Evolutionary conservation across 2,329 filamentous ascomycete species (phyloP).

Genomic region (Aspergillus vadensis): DNA sequence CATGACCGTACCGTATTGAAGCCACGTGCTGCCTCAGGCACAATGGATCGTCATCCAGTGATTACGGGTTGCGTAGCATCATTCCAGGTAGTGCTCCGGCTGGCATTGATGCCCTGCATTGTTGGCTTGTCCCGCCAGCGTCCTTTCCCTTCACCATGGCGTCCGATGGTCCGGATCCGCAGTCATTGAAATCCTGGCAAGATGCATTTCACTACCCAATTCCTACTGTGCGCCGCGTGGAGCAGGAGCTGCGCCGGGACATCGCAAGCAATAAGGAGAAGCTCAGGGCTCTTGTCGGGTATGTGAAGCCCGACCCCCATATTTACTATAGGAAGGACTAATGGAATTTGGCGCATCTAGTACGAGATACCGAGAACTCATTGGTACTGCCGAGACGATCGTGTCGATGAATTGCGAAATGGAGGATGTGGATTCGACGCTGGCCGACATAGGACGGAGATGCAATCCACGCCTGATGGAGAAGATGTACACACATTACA

Average conservation of each 20-base stretch:
- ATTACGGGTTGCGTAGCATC: conserved; percentile 10
- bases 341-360: conserved; percentile 38
- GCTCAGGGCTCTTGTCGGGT: conserved; percentile 68
- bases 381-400: conserved; percentile 92
- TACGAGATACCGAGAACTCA: conserved; percentile 78
- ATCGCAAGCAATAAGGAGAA: conserved; percentile 66
- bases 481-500: conserved; percentile 63
- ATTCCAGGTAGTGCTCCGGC: not conserved
- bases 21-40: conserved; percentile 27
- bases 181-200: conserved; percentile 62
- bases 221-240: conserved; percentile 62
- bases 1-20: conserved; percentile 2
- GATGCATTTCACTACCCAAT: conserved; percentile 69
- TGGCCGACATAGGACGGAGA: conserved; percentile 71
- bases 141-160: conserved; percentile 46
- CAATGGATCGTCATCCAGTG: conserved; percentile 5
- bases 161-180: conserved; percentile 58
- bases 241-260: conserved; percentile 64
- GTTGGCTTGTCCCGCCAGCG: conserved; percentile 14
- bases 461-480: conserved; percentile 75
- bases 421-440: conserved; percentile 68
- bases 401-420: conserved; percentile 84
- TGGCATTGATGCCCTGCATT: conserved; percentile 5
- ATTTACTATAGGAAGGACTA: not conserved
- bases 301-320: conserved; percentile 27